Evolutionary conservation across 73 alveolate species (phyloP).

Genomic region (Tetrahymena malaccensis): DNA sequence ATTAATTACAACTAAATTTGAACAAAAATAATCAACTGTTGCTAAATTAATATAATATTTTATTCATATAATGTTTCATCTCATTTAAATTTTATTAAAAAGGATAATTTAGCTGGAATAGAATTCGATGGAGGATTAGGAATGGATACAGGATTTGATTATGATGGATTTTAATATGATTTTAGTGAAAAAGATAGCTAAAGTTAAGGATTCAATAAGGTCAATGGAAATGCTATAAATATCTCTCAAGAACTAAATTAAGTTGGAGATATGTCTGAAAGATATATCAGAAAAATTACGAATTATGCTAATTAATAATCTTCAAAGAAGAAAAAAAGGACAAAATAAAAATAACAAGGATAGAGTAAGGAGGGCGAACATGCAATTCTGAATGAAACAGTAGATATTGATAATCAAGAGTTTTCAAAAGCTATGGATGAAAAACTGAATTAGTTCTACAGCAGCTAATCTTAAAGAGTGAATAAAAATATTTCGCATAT

Average conservation of each 20-base stretch:
- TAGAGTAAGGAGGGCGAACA: background rate
- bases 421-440: background rate
- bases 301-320: background rate
- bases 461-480: background rate
- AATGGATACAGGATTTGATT: background rate
- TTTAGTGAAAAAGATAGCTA: background rate
- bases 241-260: background rate
- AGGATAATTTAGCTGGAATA: background rate
- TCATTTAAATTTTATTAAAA: background rate
- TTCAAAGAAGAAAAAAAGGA: background rate
- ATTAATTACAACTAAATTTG: too few relatives aligned
- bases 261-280: background rate
- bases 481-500: background rate
- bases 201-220: background rate
- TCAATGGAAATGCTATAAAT: background rate
- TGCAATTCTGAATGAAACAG: background rate
- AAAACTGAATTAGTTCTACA: background rate
- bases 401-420: background rate
- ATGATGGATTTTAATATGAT: background rate
- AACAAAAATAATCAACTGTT: too few relatives aligned
- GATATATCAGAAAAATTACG: background rate
- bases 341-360: background rate
- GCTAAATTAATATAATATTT: too few relatives aligned
- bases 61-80: too few relatives aligned
- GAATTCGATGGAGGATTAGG: background rate